Base-by-base conservation (phyloP, 177 flowering plant genomes). In the Vitis hybrid region DNA sequence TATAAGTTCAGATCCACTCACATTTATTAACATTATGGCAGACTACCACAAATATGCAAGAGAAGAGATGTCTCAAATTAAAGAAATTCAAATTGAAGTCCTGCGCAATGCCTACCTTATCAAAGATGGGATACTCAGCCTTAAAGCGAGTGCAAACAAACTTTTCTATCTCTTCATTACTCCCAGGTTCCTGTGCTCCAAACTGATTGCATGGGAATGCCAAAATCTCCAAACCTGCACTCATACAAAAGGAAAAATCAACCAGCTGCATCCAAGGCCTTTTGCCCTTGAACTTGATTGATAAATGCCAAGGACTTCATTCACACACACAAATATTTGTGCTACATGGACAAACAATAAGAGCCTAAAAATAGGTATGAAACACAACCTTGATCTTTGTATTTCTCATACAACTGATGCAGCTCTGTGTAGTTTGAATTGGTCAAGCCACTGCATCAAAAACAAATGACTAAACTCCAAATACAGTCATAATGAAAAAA, bases 141-240 rank as follows among this genome's bases (percentile, higher is more conserved):
- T 91, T 91, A 67, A 92, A 94, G 31, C 95, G 89, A 74, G 97
- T 94, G 84, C 98, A 94, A 45, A 81, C 97, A 73, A 89, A 83
- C 55, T 93, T 80, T 29, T 82, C 16, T 2, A 94, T 91, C 80
- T 94, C 66, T 31, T 90, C 92, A 74, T 86, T 93, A 61, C 12
- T 80, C 10, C 97, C 97, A 48, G 97, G 99, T 75, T 93, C 99
- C 75, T 94, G 90, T 10, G 72, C 80, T 12, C 89, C 92, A 80
- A 94, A 94, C 79, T 93, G 99, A 70, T 94, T 94, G 85, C 98
- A 91, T 55, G 99, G 99, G 64, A 94, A 94, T 56, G 97, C 98
- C 63, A 94, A 76, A 70, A 94, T 89, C 80, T 93, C 93, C 14
- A 89, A 55, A 16, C 87, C 97, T 91, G 75, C 60, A 75, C 11